Evolutionary conservation across 2,329 filamentous ascomycete genomes (phyloP).

Genomic region (Botrytis fragariae): DNA sequence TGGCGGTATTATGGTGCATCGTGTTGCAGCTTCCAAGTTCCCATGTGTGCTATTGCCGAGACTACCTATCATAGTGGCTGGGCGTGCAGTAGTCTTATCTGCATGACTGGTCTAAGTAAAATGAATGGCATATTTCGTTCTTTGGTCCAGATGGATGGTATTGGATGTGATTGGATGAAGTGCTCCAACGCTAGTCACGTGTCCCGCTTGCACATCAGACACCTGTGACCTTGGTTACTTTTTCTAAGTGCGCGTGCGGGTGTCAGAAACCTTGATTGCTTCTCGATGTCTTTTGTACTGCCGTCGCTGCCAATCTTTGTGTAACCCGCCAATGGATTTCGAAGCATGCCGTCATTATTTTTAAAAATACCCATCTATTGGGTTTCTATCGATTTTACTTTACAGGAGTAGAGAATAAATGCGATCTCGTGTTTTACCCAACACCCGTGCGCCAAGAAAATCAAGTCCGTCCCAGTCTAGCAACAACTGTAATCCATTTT

Average conservation of each 20-base stretch:
- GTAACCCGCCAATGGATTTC: neutral
- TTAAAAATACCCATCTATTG: neutral
- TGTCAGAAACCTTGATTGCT: neutral
- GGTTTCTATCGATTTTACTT: neutral
- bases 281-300: neutral
- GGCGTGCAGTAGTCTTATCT: neutral
- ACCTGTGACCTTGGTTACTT: neutral
- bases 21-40: neutral
- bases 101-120: neutral
- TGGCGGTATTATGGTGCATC: neutral
- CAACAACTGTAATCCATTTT: neutral
- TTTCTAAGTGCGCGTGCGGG: neutral
- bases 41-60: neutral
- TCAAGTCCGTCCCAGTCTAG: neutral
- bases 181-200: neutral
- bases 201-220: neutral
- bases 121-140: neutral
- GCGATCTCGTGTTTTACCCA: neutral
- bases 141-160: neutral
- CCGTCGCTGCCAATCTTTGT: neutral
- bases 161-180: neutral
- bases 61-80: neutral
- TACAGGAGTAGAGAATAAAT: neutral
- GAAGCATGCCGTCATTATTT: neutral
- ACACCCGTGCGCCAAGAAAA: neutral